These are phyloP conservation scores for Teunomyces tritomae DNA, from an alignment of 805 yeast species.

Conservation along the genomic window DNA sequence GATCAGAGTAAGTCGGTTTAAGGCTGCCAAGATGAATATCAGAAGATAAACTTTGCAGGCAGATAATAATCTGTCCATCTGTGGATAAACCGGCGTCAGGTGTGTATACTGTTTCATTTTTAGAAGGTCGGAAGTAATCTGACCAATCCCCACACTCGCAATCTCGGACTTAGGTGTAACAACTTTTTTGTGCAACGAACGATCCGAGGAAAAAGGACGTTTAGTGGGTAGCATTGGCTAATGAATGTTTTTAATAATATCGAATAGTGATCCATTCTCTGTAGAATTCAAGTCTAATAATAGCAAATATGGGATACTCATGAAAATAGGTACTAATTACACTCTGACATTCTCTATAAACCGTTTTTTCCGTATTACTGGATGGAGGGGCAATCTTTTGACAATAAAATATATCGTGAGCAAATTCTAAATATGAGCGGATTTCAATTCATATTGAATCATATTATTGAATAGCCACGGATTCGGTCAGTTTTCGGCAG, in stretches of 20 bases:
- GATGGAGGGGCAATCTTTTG: conserved; percentile 2
- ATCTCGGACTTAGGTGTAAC: conserved; percentile 1
- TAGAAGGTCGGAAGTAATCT: not conserved
- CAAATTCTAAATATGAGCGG: not conserved
- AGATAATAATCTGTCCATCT: not conserved
- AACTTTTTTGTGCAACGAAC: not conserved
- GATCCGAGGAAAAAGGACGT: not conserved
- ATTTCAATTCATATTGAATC: not conserved
- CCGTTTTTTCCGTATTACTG: not conserved
- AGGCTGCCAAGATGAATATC: conserved; percentile 44
- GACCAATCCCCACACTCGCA: not conserved
- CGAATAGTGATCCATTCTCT: not conserved
- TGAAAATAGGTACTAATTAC: not conserved
- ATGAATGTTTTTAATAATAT: not conserved
- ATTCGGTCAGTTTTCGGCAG: not conserved
- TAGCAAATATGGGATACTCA: no score
- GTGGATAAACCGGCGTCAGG: not conserved
- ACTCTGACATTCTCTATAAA: not conserved
- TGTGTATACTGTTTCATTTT: not conserved
- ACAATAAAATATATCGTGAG: conserved; percentile 1
- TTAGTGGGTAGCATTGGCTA: not conserved
- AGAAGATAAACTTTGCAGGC: not conserved
- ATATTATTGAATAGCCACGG: not conserved
- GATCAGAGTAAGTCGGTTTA: conserved; percentile 63
- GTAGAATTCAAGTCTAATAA: not conserved